Conservation (phyloP, 176 grass and related monocot genomes). For the bread wheat (Triticum aestivum) region IWGSC_CS_RefSeq_v2.1 NC_057808.1:121038625-121039124, state of each 20-base stretch:
- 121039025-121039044: background rate
- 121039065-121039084: background rate
- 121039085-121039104: background rate
- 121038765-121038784: background rate
- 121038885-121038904: background rate
- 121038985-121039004: constrained; percentile 3
- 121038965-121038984: background rate
- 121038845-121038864: background rate
- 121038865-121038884: background rate
- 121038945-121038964: background rate
- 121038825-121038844: constrained; percentile 4
- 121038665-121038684: background rate
- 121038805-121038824: background rate
- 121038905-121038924: background rate
- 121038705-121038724: background rate
- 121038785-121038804: background rate
- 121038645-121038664: background rate
- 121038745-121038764: background rate
- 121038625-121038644: background rate
- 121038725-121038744: background rate
- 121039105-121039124: background rate
- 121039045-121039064: background rate
- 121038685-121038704: background rate
- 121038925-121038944: background rate
- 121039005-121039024: background rate